phyloP scores from a whole-genome alignment of 169 alveolate species.

The Plasmodium vinckei region DNA sequence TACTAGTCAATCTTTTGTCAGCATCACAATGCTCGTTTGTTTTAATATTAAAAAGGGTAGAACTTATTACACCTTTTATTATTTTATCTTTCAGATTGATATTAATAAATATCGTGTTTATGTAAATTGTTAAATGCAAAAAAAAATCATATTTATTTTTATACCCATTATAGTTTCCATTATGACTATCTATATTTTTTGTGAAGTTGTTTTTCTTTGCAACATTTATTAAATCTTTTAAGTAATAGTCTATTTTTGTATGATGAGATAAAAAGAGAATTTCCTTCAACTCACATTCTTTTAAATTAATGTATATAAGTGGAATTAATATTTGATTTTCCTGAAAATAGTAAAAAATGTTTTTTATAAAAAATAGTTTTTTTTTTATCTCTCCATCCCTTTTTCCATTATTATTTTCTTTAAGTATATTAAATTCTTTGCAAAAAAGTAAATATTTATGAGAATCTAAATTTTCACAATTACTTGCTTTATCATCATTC shows the following conservation, averaged over 20 bases:
- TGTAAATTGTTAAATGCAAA: background rate
- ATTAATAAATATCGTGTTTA: conserved; percentile 14
- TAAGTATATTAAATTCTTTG: conserved; percentile 8
- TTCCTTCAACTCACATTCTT: conserved; percentile 49
- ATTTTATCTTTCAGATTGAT: conserved; percentile 4
- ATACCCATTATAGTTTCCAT: background rate
- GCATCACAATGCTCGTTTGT: background rate
- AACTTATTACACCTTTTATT: background rate
- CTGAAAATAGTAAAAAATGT: conserved; percentile 14
- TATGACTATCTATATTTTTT: background rate
- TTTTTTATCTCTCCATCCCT: too few species aligned
- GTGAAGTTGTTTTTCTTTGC: background rate
- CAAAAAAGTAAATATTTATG: conserved; percentile 5
- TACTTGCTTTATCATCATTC: background rate
- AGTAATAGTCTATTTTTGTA: background rate
- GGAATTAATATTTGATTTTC: conserved; percentile 24
- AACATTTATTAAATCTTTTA: conserved; percentile 35
- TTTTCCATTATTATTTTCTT: conserved; percentile 9
- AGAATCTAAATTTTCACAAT: conserved; percentile 2
- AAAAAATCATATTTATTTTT: background rate
- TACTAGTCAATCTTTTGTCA: too few species aligned
- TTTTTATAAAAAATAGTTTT: conserved; percentile 16
- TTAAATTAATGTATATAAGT: conserved; percentile 7
- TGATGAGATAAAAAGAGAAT: conserved; percentile 2
- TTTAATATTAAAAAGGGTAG: background rate